Evolutionary conservation across 2,329 filamentous ascomycete species (phyloP), one percentile per base, ranked within the genome.

Genomic region (Colletotrichum lupini): DNA sequence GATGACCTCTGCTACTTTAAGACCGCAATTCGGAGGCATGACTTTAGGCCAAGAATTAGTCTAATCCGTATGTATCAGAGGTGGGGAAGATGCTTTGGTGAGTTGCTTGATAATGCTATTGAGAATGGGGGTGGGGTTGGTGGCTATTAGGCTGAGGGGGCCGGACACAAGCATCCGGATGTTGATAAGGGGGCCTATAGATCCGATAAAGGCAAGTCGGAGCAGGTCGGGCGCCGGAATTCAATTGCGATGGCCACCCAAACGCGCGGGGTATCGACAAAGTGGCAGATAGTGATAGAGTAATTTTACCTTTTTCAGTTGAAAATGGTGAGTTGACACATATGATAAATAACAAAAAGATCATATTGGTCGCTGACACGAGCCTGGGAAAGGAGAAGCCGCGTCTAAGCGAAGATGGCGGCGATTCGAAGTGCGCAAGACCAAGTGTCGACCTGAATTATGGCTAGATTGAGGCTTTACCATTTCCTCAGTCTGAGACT

Each of bases 51-150:
- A 19, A 58, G 4, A 2, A 24, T n/a, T 4, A 35, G 19, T 14
- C 9, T 32, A 9, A 9, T 22, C 2, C 30, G 28, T 12, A 68
- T 12, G 24, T 59, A n/a, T 72, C 65, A 19, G 52, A 56, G 30
- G 69, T 72, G 69, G 69, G 65, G 69, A 55, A 68, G 5, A 53
- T n/a, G n/a, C 24, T 68, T 42, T 9, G n/a, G 12, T 3, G 24
- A 28, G 12, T 11, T 49, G 22, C 26, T 19, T 24, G 59, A 58
- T 53, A 68, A 49, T 59, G 69, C 3, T 42, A 30, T n/a, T 62
- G 57, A 49, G 53, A 72, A 72, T 72, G 69, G 69, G 69, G 69
- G 69, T 42, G 69, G 65, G 69, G 69, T 61, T 68, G 26, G 37
- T 42, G 42, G 42, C 19, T 46, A 63, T 37, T 19, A 16, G 22